Evolutionary conservation across 208 protist species (phyloP).

Genomic region (Leptomonas seymouri): DNA sequence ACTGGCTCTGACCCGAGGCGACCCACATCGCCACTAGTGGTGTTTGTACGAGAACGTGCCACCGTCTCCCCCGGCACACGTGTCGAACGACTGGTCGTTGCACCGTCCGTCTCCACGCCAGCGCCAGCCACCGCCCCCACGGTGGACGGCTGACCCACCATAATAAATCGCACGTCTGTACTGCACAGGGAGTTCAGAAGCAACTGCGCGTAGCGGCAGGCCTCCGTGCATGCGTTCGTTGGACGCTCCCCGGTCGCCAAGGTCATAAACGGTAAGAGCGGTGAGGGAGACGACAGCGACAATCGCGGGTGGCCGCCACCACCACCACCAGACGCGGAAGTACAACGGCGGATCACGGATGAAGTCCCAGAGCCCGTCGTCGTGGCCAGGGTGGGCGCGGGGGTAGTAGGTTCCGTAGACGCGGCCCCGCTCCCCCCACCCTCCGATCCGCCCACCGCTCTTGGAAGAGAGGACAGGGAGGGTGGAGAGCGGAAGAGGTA

Average conservation of each 20-base stretch:
- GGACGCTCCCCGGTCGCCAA: constrained; percentile 18
- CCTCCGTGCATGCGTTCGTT: constrained; percentile 61
- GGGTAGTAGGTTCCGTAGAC: neutral
- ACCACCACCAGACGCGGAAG: too few species aligned
- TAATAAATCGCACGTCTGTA: constrained; percentile 20
- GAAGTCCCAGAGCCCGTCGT: neutral
- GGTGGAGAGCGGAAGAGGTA: constrained; percentile 39
- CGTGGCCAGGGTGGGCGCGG: neutral
- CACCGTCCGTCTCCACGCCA: neutral
- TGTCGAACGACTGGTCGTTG: neutral
- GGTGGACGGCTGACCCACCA: constrained; percentile 11
- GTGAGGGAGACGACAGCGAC: neutral
- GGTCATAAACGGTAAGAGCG: neutral
- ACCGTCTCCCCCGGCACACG: constrained; percentile 1
- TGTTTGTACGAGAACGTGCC: neutral
- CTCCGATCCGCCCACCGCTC: neutral
- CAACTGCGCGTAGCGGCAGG: constrained; percentile 46
- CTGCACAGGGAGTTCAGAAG: constrained; percentile 48
- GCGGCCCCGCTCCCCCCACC: neutral
- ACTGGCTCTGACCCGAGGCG: neutral
- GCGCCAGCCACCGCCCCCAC: neutral
- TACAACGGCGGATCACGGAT: neutral
- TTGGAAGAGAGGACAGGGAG: neutral
- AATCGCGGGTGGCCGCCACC: neutral
- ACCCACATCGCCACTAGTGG: neutral